phyloP scores from a whole-genome alignment of 1,284 basidiomycete species.

The Austropuccinia psidii region DNA sequence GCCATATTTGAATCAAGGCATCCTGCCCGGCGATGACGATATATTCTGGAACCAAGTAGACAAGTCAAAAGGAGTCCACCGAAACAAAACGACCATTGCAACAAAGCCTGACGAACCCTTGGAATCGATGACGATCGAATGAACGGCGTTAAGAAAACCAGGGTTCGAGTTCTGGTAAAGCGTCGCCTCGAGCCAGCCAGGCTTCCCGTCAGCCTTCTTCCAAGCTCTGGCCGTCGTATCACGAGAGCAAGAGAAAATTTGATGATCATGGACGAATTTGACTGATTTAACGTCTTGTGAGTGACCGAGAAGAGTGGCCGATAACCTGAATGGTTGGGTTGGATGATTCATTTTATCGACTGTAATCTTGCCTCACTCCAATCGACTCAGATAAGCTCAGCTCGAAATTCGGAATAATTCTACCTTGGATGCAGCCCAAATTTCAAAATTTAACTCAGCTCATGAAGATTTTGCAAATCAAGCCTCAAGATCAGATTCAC shows the following conservation, averaged over 20 bases:
- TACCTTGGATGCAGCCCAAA: background rate
- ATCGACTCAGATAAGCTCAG: background rate
- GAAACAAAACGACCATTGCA: slow-evolving; percentile 6
- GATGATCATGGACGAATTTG: slow-evolving; percentile 48
- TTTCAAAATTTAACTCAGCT: background rate
- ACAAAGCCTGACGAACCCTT: slow-evolving; percentile 42
- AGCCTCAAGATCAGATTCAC: background rate
- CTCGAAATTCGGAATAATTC: background rate
- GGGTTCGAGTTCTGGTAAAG: slow-evolving; percentile 60
- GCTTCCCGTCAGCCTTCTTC: slow-evolving; percentile 55
- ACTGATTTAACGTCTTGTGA: slow-evolving; percentile 61
- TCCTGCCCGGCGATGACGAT: slow-evolving; percentile 77
- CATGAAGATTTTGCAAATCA: background rate
- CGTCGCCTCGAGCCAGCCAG: slow-evolving; percentile 54
- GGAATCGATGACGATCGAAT: slow-evolving; percentile 54
- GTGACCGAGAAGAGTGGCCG: slow-evolving; percentile 61
- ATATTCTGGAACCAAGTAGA: slow-evolving; percentile 57
- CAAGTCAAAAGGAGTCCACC: background rate
- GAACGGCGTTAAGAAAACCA: slow-evolving; percentile 72
- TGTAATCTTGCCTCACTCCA: background rate
- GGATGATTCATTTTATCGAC: background rate
- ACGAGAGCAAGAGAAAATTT: slow-evolving; percentile 76
- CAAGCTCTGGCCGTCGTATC: slow-evolving; percentile 82
- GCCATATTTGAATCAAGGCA: slow-evolving; percentile 70
- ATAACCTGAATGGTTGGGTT: slow-evolving; percentile 64